Base-by-base conservation (phyloP, 495 filamentous ascomycete genomes). In the Lepraria neglecta region DNA sequence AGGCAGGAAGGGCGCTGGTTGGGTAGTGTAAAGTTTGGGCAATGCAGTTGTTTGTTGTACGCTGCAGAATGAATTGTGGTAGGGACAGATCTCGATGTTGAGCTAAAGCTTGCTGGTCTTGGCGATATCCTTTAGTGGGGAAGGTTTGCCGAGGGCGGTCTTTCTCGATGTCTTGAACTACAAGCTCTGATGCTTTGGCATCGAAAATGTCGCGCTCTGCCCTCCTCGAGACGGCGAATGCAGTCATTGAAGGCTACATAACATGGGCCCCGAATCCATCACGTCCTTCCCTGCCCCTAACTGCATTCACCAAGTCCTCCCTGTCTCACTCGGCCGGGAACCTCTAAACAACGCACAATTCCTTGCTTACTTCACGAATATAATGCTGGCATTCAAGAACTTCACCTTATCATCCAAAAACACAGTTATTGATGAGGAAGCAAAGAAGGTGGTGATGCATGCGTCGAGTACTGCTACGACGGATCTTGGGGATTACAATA, bases 391-490 rank as follows among this genome's bases (percentile, higher is more conserved):
- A 1, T 59, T 50, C 5, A 24, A 3, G 1, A 21, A 50, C 44
- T 59, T 50, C 15, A 9, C 38, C 21, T 28, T 51, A 19, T 50
- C 31, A 15, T 17, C 42, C 4, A 35, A 51, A 0, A 19, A 21
- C 12, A 51, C 44, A 14, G 9, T 60, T 28, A 21, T 42, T 10
- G 58, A 60, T 6, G 58, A 51, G 40, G 47, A 15, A 19, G 35
- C 45, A 30, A n/a, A 28, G 3, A 60, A 56, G 10, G 30, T 47
- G 15, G 64, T 66, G 17, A 67, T 73, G 45, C 65, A 68, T 54
- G 38, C 69, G 46, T 65, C 63, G 21, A 73, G 71, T 21, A 61
- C 47, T 3, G 66, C 68, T n/a, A 61, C 64, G 2, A 70, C 71
- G 3, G 53, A 50, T 6, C 38, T 66, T 11, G 73, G 72, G 4